A percentile compares a stretch with the other conserved stretches of the same genome.
phyloP scores from a whole-genome alignment of 208 protist species.

The Balamuthia mandrillaris region DNA sequence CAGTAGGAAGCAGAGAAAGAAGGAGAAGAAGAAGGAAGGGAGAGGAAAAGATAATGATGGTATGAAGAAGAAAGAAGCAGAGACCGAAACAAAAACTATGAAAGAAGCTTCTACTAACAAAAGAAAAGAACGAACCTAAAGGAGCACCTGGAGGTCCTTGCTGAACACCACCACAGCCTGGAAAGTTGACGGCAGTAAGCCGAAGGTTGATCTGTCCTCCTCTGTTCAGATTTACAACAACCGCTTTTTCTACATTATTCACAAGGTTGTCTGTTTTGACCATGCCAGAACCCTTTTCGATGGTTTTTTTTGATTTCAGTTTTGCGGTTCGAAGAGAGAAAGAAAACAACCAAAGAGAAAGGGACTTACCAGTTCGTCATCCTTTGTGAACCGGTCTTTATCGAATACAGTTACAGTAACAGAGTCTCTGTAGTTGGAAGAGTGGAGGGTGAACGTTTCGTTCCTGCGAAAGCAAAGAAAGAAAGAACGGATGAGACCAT shows the following conservation, averaged over 20 bases:
- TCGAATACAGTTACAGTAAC: neutral
- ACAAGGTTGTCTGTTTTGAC: neutral
- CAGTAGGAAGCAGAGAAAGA: neutral
- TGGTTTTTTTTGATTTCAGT: too few relatives aligned
- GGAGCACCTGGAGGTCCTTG: neutral
- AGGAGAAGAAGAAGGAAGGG: neutral
- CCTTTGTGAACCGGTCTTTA: neutral
- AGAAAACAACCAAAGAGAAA: neutral
- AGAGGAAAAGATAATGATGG: neutral
- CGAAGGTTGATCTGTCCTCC: neutral
- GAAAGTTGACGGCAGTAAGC: neutral
- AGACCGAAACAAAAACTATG: neutral
- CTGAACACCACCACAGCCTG: neutral
- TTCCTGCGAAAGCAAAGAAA: neutral
- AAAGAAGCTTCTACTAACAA: neutral
- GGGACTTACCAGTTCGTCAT: neutral
- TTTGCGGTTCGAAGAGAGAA: neutral
- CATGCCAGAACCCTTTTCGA: conserved; percentile 1
- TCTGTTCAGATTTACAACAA: neutral
- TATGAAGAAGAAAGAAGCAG: neutral
- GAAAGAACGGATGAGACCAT: neutral
- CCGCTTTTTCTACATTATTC: neutral
- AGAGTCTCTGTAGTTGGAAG: neutral
- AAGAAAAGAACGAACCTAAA: neutral
- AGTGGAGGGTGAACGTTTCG: neutral